A percentile compares a stretch with the other conserved stretches of the same genome.
phyloP scores from a whole-genome alignment of 345 rosid genomes.

The Brassica carinata region DNA sequence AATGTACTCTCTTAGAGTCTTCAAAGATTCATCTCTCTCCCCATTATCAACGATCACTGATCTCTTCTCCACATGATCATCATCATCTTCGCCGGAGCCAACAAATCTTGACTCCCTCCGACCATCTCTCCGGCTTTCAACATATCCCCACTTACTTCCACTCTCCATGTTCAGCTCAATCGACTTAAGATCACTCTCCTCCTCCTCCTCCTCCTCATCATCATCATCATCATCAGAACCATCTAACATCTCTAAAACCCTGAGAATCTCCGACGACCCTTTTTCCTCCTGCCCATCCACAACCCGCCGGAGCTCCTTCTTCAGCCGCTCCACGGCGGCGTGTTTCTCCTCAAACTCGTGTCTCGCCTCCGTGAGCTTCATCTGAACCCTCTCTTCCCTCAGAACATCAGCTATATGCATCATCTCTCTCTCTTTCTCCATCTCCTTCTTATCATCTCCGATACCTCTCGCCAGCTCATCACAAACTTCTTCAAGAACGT shows the following conservation, averaged over 20 bases:
- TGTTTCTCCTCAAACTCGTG: slow-evolving; percentile 89
- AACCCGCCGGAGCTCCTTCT: slow-evolving; percentile 68
- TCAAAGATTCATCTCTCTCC: slow-evolving; percentile 50
- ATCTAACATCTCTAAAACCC: slow-evolving; percentile 50
- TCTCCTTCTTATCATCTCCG: slow-evolving; percentile 81
- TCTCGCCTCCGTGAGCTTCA: slow-evolving; percentile 90
- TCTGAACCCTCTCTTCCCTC: slow-evolving; percentile 95
- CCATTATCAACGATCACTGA: slow-evolving; percentile 50
- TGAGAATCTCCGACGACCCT: slow-evolving; percentile 45
- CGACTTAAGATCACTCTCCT: slow-evolving; percentile 87
- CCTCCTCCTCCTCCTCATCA: slow-evolving; percentile 48
- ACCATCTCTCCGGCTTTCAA: slow-evolving; percentile 11
- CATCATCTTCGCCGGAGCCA: slow-evolving; percentile 41
- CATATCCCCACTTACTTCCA: slow-evolving; percentile 81
- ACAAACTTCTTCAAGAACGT: slow-evolving; percentile 80
- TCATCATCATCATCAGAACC: slow-evolving; percentile 52
- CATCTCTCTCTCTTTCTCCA: slow-evolving; percentile 95
- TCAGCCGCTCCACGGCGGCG: slow-evolving; percentile 68
- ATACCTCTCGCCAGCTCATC: slow-evolving; percentile 82
- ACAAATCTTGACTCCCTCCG: neutral
- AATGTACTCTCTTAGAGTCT: slow-evolving; percentile 62
- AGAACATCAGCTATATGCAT: slow-evolving; percentile 88
- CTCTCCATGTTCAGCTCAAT: slow-evolving; percentile 90
- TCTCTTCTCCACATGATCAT: slow-evolving; percentile 40
- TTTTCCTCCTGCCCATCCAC: slow-evolving; percentile 43